Evolutionary conservation across 2,329 filamentous ascomycete genomes (phyloP).

Genomic region (Fusarium stilboides): DNA sequence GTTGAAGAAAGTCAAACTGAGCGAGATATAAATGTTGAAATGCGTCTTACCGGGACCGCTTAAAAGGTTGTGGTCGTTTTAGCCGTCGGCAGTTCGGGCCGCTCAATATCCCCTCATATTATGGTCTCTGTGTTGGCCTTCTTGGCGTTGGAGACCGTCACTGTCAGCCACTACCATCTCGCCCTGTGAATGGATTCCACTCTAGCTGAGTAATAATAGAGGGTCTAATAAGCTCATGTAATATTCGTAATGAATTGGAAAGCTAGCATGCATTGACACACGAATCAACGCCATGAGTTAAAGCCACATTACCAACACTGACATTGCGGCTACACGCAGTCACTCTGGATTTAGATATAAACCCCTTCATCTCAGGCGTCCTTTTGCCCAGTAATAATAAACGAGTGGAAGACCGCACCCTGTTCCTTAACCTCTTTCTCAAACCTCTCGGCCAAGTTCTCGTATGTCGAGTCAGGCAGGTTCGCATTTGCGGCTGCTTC

Average conservation of each 20-base stretch:
- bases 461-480: not conserved
- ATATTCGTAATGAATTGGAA: no score
- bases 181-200: constrained; percentile 1
- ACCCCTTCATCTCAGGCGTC: not conserved
- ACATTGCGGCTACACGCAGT: no score
- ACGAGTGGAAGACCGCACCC: constrained; percentile 12
- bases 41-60: constrained; percentile 1
- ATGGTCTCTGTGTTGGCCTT: constrained; percentile 3
- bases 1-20: not conserved
- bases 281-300: no score
- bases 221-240: not conserved
- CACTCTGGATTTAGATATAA: no score
- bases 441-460: constrained; percentile 19
- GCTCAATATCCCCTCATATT: constrained; percentile 17
- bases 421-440: constrained; percentile 22
- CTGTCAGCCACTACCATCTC: not conserved
- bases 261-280: no score
- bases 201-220: not conserved
- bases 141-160: constrained; percentile 22
- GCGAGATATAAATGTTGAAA: not conserved
- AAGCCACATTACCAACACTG: no score
- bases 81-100: constrained; percentile 40
- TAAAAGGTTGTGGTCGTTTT: constrained; percentile 9
- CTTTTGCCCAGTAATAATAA: constrained; percentile 15
- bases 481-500: not conserved